Evolutionary conservation across 768 basidiomycete genomes (phyloP), one percentile per base, ranked within the genome.

Genomic region (Leccinum aurantiacum): DNA sequence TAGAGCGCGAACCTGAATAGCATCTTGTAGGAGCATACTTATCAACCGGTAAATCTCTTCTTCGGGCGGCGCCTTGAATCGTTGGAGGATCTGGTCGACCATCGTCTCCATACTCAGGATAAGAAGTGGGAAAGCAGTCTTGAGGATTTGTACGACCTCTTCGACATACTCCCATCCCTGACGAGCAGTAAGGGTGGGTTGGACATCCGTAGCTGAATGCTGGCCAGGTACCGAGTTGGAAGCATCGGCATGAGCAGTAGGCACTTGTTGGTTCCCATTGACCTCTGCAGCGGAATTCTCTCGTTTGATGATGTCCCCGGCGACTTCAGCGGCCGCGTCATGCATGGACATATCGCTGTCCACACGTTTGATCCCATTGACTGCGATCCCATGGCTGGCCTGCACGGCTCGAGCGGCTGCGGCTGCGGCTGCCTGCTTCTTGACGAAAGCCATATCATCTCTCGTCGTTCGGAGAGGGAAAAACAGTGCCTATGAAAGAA

Each of bases 61-160:
- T 60, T 99, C 97, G 2, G 86, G 82, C 1, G 84, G 81, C 2
- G 90, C 85, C 72, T 97, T 96, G 78, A 98, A 96, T 54, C 94
- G 85, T 60, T 87, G 84, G 22, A 86, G 82, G 63, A 99, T 90
- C 74, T 98, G 95, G 65, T 99, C 97, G 4, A 95, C 90, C 83
- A 98, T 90, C 15, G 93, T 95, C 77, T 99, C 97, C 81, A 99
- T 81, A 58, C 94, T 97, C 22, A 98, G 79, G 31, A 96, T 92
- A 37, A 99, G 82, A 7, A 99, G 82, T 0, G 97, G 97, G 80
- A 95, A 97, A 0, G 93, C 89, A 0, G 96, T 97, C 77, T 99
- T 98, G 67, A 98, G 80, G 38, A 93, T 87, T 70, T 95, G 90
- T 46, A 95, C 85, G 59, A 98, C 86, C 69, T 98, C 97, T 22